Evolutionary conservation across 2,329 filamentous ascomycete genomes (phyloP).

Genomic region (Cordyceps cicadae): DNA sequence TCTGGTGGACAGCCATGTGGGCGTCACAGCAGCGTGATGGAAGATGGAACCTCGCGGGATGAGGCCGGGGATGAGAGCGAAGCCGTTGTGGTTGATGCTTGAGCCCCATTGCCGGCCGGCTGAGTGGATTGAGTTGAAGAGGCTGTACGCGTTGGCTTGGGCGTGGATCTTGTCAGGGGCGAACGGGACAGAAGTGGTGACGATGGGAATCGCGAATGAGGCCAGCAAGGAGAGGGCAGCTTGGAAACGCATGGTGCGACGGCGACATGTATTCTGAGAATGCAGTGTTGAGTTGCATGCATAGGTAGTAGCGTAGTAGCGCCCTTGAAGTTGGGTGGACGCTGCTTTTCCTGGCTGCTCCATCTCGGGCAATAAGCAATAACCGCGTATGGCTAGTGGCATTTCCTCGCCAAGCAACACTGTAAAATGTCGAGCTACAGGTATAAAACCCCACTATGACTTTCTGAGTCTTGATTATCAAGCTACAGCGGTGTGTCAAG

Average conservation of each 20-base stretch:
- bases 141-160: slow-evolving; percentile 44
- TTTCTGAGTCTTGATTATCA: too few relatives aligned
- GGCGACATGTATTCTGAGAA: not conserved
- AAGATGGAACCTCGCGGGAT: slow-evolving; percentile 43
- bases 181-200: not conserved
- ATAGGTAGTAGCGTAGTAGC: too few relatives aligned
- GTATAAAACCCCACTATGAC: too few relatives aligned
- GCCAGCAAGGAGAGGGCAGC: not conserved
- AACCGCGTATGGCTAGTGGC: too few relatives aligned
- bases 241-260: not conserved
- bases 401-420: too few relatives aligned
- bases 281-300: too few relatives aligned
- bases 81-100: slow-evolving; percentile 54
- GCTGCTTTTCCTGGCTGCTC: too few relatives aligned
- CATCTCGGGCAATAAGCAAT: too few relatives aligned
- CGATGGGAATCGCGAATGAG: not conserved
- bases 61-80: slow-evolving; percentile 50
- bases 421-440: too few relatives aligned
- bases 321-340: too few relatives aligned
- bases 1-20: slow-evolving; percentile 36
- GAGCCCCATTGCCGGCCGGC: slow-evolving; percentile 56
- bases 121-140: slow-evolving; percentile 56
- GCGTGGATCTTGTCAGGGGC: not conserved
- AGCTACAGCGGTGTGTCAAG: too few relatives aligned
- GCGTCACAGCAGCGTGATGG: slow-evolving; percentile 52